These are phyloP conservation scores for Trametes sp. DNA, from an alignment of 1,284 basidiomycete species.

Conservation along the genomic window DNA sequence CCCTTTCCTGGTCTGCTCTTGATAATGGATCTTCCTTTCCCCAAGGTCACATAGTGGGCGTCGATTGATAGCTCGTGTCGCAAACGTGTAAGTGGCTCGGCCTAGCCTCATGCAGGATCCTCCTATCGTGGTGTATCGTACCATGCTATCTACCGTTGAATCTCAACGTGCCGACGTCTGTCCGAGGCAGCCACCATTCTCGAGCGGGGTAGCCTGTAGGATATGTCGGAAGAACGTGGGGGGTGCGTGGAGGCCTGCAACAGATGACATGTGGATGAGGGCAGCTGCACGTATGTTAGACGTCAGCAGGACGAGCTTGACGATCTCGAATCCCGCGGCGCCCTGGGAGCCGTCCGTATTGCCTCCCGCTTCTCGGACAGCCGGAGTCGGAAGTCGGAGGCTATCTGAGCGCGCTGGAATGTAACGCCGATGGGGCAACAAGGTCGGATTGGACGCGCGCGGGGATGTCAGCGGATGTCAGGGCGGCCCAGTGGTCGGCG, in stretches of 20 bases:
- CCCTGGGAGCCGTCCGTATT: background rate
- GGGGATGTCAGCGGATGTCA: slow-evolving; percentile 10
- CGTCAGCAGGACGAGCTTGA: slow-evolving; percentile 15
- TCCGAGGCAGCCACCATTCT: slow-evolving; percentile 10
- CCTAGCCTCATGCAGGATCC: slow-evolving; percentile 14
- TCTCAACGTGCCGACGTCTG: slow-evolving; percentile 15
- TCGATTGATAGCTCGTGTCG: slow-evolving; percentile 1
- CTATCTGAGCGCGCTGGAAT: background rate
- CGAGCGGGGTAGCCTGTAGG: slow-evolving; percentile 3
- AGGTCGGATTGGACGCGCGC: background rate
- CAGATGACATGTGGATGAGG: slow-evolving; percentile 6
- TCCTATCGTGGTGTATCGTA: slow-evolving; percentile 11
- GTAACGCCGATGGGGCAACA: slow-evolving; percentile 4
- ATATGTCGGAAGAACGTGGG: slow-evolving; percentile 9
- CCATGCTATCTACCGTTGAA: background rate
- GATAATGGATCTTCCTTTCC: slow-evolving; percentile 26
- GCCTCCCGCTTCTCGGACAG: slow-evolving; percentile 2
- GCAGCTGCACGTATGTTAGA: slow-evolving; percentile 10
- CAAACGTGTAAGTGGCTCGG: background rate
- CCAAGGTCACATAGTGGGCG: slow-evolving; percentile 3
- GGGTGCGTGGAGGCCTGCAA: slow-evolving; percentile 11
- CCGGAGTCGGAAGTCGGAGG: slow-evolving; percentile 1
- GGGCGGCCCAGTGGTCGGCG: slow-evolving; percentile 1
- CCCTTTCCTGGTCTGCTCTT: slow-evolving; percentile 9
- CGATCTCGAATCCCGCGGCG: background rate